These are phyloP conservation scores for Cadophora sp. DNA, from an alignment of 2,329 filamentous ascomycete species.

Conservation along the genomic window DNA sequence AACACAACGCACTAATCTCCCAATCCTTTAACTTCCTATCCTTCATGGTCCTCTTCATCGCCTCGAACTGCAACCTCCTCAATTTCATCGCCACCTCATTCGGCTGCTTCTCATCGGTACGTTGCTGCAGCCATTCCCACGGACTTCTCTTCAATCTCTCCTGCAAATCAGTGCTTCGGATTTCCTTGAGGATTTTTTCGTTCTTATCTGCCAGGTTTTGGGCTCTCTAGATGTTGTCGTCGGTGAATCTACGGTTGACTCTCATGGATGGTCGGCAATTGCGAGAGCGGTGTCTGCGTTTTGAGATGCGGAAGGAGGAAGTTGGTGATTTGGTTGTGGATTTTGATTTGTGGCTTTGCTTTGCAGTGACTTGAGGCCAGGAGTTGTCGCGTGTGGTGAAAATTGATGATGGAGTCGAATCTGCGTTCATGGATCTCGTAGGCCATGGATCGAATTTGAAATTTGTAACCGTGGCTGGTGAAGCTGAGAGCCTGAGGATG, in stretches of 20 bases:
- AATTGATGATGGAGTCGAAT: neutral
- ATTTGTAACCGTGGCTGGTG: neutral
- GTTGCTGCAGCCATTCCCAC: neutral
- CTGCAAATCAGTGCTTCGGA: neutral
- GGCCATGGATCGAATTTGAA: neutral
- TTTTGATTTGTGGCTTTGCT: neutral
- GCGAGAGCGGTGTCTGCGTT: neutral
- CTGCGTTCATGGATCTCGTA: neutral
- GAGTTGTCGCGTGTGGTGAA: too few species aligned
- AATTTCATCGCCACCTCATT: neutral
- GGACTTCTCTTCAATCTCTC: neutral
- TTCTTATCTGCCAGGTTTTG: neutral
- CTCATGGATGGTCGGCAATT: neutral
- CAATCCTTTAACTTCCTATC: neutral
- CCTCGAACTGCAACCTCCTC: constrained; percentile 3
- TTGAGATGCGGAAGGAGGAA: neutral
- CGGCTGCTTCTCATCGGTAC: neutral
- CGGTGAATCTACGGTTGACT: neutral
- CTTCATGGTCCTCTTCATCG: neutral
- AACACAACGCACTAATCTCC: constrained; percentile 8
- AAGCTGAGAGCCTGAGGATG: constrained; percentile 1
- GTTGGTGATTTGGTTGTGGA: neutral
- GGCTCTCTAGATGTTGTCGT: neutral
- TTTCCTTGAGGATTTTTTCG: neutral
- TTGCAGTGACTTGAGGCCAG: too few species aligned